Conservation (phyloP, 1,139 yeast species). For the Tardiomyces depauwii region DNA sequence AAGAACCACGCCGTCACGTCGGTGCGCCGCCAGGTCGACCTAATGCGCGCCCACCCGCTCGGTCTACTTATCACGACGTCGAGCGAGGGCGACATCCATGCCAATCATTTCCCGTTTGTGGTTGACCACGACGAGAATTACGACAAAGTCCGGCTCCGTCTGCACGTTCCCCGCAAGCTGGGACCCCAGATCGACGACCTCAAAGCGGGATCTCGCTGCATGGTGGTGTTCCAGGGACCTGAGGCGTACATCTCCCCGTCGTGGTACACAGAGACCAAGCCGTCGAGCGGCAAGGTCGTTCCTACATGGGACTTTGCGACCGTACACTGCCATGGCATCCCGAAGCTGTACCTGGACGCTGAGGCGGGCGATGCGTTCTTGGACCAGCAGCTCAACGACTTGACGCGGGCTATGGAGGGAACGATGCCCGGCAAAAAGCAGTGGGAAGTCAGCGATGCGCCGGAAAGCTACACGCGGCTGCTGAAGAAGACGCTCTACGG, state of each 20-base stretch:
- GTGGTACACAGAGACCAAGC: constrained; percentile 42
- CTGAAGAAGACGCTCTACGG: constrained; percentile 1
- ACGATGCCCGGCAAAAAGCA: constrained; percentile 3
- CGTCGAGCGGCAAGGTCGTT: constrained; percentile 47
- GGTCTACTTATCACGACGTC: neutral
- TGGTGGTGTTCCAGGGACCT: constrained; percentile 44
- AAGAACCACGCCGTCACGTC: neutral
- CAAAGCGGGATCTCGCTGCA: constrained; percentile 23
- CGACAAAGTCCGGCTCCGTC: constrained; percentile 36
- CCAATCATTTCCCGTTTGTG: constrained; percentile 52
- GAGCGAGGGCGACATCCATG: constrained; percentile 27
- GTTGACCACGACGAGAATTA: constrained; percentile 29
- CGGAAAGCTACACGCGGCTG: constrained; percentile 5
- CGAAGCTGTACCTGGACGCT: constrained; percentile 8
- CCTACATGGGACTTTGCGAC: constrained; percentile 67
- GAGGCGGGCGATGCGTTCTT: constrained; percentile 6
- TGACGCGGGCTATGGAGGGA: constrained; percentile 1
- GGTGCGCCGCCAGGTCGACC: neutral
- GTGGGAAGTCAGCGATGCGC: constrained; percentile 5
- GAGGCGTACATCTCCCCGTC: constrained; percentile 50
- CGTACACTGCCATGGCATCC: constrained; percentile 34
- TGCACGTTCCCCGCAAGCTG: constrained; percentile 41
- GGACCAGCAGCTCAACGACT: constrained; percentile 5
- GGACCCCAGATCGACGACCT: constrained; percentile 45
- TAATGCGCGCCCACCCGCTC: neutral